Evolutionary conservation across 192 early-diverging fungal species (phyloP), one percentile per base, ranked within the genome.

Genomic region (Mortierella claussenii): DNA sequence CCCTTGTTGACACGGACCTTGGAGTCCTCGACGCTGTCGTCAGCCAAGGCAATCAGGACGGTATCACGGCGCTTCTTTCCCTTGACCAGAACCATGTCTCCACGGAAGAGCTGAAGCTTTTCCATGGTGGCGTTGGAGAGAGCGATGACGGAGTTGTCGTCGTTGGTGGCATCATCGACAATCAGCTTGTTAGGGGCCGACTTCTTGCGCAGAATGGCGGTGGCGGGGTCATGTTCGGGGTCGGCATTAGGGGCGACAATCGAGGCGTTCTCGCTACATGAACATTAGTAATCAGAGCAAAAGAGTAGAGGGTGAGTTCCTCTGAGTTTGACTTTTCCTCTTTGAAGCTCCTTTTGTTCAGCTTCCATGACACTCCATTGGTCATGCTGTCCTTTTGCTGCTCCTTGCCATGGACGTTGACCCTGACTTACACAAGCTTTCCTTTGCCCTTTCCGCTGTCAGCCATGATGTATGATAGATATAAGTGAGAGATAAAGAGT

Each of bases 11-110:
- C 90, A 64, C 91, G 86, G 71, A 96, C 92, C 83, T 98, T 98
- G 73, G 91, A 91, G 70, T 91, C 89, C 69, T 98, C 97, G 52
- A 95, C 88, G 33, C 89, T 86, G 69, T 98, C 97, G 84, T 97
- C 95, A 49, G 92, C 87, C 43, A 98, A 83, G 53, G 96, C 95
- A 67, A 98, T 95, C 36, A 99, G 81, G 18, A 98, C 96, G 13
- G 97, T 99, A 79, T 99, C 96, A 66, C 89, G 89, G 78, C 97
- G 90, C 89, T 96, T 97, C 88, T 99, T 99, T 75, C 97, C 97
- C 86, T 97, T 98, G 73, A 99, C 74, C 28, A 99, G 76, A 46
- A 98, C 91, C 67, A 93, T 96, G 83, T 99, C 97, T 62, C 96
- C 97, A 68, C 95, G 82, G 87, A 99, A 99, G 58, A 99, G 87